Conservation (phyloP, 2,329 filamentous ascomycete genomes). For the Arthrobotrys entomopaga region DNA sequence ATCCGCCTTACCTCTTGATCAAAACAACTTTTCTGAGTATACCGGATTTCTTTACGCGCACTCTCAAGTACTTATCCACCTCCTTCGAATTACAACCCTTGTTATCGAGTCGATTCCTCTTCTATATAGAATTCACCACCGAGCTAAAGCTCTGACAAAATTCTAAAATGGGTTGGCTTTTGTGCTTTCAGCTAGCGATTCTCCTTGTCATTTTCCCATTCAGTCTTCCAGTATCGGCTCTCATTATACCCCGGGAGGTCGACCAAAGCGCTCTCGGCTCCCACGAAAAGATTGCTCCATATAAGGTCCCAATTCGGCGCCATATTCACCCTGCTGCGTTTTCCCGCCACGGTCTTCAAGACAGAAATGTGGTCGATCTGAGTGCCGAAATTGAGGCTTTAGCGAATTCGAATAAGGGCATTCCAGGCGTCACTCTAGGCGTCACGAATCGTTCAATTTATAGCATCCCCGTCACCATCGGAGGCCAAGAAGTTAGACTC, state of each 20-base stretch:
- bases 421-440: neutral
- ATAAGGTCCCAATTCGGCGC: slow-evolving; percentile 23
- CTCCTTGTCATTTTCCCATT: slow-evolving; percentile 15
- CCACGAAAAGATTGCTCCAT: slow-evolving; percentile 25
- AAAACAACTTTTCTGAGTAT: no score
- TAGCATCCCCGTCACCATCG: slow-evolving; percentile 24
- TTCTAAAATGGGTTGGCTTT: slow-evolving; percentile 26
- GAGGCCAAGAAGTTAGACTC: slow-evolving; percentile 17
- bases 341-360: no score
- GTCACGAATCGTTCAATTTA: neutral
- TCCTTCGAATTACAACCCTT: neutral
- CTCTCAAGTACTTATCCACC: no score
- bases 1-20: no score
- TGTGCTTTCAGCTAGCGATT: neutral
- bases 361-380: neutral
- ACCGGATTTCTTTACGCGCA: no score
- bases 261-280: slow-evolving; percentile 4
- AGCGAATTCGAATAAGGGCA: neutral
- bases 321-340: neutral
- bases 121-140: neutral
- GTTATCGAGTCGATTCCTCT: neutral
- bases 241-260: slow-evolving; percentile 26
- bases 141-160: neutral
- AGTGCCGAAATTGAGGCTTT: neutral
- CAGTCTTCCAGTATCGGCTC: neutral